Evolutionary conservation across 768 basidiomycete species (phyloP).

Genomic region (Brasilioporus rufonigricans): DNA sequence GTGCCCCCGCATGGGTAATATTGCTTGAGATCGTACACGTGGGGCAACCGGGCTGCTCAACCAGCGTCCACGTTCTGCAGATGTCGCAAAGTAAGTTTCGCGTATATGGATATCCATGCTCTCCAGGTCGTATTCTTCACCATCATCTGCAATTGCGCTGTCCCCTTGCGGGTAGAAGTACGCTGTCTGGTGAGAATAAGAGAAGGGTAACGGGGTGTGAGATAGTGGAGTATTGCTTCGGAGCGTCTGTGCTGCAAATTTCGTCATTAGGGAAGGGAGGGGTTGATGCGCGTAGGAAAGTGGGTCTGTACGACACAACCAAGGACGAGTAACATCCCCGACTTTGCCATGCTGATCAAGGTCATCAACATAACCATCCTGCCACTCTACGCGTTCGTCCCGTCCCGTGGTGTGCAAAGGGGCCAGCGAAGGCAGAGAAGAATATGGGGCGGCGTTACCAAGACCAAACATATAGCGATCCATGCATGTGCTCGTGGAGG

Average conservation of each 20-base stretch:
- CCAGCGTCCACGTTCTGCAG: constrained; percentile 61
- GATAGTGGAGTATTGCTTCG: background rate
- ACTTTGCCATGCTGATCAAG: background rate
- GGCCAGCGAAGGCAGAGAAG: constrained; percentile 17
- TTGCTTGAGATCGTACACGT: constrained; percentile 13
- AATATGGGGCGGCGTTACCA: constrained; percentile 5
- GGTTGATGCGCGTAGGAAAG: constrained; percentile 1
- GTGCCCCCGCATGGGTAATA: constrained; percentile 15
- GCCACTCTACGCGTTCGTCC: constrained; percentile 6
- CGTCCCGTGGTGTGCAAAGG: constrained; percentile 11
- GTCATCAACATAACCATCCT: constrained; percentile 1
- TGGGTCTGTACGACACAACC: constrained; percentile 2
- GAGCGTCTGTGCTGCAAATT: constrained; percentile 7
- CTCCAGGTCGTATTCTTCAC: constrained; percentile 32
- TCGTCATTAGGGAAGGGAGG: constrained; percentile 21
- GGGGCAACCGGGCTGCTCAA: constrained; percentile 46
- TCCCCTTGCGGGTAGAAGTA: constrained; percentile 10
- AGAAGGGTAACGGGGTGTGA: constrained; percentile 2
- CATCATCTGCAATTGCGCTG: constrained; percentile 19
- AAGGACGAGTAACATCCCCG: background rate
- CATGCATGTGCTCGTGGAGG: constrained; percentile 9
- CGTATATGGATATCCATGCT: constrained; percentile 36
- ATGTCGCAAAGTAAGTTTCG: constrained; percentile 52
- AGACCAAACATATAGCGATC: background rate
- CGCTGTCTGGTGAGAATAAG: background rate